Percentiles rank a stretch among this genome's conserved stretches.
These are phyloP conservation scores for Aspergillus udagawae DNA, from an alignment of 2,329 filamentous ascomycete genomes.

Conservation along the genomic window DNA sequence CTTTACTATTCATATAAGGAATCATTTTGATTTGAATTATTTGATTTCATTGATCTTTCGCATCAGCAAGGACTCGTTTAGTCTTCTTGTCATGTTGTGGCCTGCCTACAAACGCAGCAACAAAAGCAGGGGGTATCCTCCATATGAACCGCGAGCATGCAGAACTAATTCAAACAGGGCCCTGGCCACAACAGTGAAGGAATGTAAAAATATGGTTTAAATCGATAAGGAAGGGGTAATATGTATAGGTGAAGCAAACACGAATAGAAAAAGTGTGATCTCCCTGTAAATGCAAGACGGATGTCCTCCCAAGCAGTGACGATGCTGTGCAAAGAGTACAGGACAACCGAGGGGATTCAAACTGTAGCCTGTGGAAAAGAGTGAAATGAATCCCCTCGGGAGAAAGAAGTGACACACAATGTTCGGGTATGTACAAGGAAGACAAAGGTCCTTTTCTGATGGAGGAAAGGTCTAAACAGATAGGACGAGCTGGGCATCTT, in stretches of 20 bases:
- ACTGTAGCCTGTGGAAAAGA: constrained; percentile 15
- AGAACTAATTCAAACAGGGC: constrained; percentile 18
- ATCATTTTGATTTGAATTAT: neutral
- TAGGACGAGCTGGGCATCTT: constrained; percentile 62
- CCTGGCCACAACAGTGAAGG: constrained; percentile 14
- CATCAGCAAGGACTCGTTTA: neutral
- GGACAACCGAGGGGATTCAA: constrained; percentile 20
- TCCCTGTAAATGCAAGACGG: constrained; percentile 26
- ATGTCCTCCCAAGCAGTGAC: constrained; percentile 16
- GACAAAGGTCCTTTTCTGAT: constrained; percentile 13
- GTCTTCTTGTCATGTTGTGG: neutral
- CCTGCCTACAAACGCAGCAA: constrained; percentile 6
- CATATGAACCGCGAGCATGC: constrained; percentile 31
- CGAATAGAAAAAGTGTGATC: constrained; percentile 14
- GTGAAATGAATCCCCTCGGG: constrained; percentile 6
- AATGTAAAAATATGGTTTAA: constrained; percentile 13
- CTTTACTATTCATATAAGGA: neutral
- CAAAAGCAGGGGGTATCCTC: constrained; percentile 30
- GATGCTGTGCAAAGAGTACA: constrained; percentile 4
- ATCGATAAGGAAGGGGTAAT: constrained; percentile 9
- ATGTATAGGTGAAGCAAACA: constrained; percentile 16
- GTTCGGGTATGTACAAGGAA: constrained; percentile 26
- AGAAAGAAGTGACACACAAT: constrained; percentile 3
- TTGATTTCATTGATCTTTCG: neutral
- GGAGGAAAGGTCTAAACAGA: constrained; percentile 52